Base-by-base conservation (phyloP, 2,329 filamentous ascomycete genomes). In the Alternaria arborescens region DNA sequence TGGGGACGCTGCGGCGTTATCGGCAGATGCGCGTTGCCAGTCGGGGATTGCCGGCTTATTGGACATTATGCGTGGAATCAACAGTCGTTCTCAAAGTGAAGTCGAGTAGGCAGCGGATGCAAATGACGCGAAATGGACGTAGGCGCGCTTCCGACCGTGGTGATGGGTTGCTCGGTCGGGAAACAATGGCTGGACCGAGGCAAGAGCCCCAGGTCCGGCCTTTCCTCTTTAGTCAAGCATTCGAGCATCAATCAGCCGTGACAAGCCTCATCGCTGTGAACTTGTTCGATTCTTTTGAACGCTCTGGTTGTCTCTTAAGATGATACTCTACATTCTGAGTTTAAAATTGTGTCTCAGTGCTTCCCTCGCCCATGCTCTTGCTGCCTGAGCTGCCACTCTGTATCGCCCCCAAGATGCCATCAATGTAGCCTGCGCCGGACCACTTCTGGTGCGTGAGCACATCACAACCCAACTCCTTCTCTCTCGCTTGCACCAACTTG, bases 381-480 rank as follows among this genome's bases (percentile, higher is more conserved):
- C 88, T 96, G 55, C 91, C 89, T 58, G 90, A 93, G 81, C 91
- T 97, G 22, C 94, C 94, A 71, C 92, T 97, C 81, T 97, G 93
- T 52, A 97, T 96, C 5, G 91, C 89, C 0, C 93, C 93, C 32
- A 97, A 77, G 47, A 97, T 94, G 3, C 94, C 93, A 77, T 97
- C 94, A 68, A 97, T 91, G 76, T 97, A 90, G 2, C 81, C 80
- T 0, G 89, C 88, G 30, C 89, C 89, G 67, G 88, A 90, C 91
- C 91, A 93, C 77, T 95, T 96, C 83, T 97, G 94, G 78, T 97
- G 94, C 40, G 93, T 97, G 66, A 97, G 82, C n/a, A 97, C 94
- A 71, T 97, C 94, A 59, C 93, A 93, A 14, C 91, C 91, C 1
- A 94, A 81, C 67, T 97, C 94, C 85, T 97, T 97, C 82, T 99